A percentile compares a stretch with the other conserved stretches of the same genome.
These are phyloP conservation scores for Stachybotrys chlorohalonatus DNA, from an alignment of 2,329 filamentous ascomycete species.

Conservation along the genomic window DNA sequence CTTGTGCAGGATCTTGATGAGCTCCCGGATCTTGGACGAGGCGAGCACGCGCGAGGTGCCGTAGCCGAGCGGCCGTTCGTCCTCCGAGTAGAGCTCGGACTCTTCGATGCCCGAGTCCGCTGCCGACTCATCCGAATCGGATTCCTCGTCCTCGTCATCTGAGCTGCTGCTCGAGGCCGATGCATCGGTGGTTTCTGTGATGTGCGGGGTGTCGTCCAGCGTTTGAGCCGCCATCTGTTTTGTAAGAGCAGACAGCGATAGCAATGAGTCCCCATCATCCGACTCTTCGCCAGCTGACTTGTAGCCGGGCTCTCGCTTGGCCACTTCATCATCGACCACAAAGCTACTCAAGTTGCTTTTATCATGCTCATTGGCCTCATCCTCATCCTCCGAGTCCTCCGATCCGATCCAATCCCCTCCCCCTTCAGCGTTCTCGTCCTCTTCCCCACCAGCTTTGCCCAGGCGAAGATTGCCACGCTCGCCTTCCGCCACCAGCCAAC, in stretches of 20 bases:
- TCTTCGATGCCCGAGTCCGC: slow-evolving; percentile 26
- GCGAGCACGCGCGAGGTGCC: slow-evolving; percentile 41
- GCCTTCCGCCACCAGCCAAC: slow-evolving; percentile 69
- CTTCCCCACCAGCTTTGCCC: slow-evolving; percentile 72
- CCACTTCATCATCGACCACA: slow-evolving; percentile 40
- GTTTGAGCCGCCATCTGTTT: slow-evolving; percentile 27
- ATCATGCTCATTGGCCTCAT: slow-evolving; percentile 39
- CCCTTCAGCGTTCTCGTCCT: slow-evolving; percentile 81
- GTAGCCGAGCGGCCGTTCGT: slow-evolving; percentile 22
- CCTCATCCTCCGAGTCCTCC: slow-evolving; percentile 54
- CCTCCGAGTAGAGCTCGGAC: slow-evolving; percentile 31
- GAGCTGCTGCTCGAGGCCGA: slow-evolving; percentile 1
- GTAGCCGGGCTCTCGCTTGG: slow-evolving; percentile 21
- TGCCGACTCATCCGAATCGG: slow-evolving; percentile 1
- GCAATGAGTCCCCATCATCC: slow-evolving; percentile 20
- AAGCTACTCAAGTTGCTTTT: slow-evolving; percentile 47
- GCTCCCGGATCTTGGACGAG: slow-evolving; percentile 86
- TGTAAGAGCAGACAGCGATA: slow-evolving; percentile 26
- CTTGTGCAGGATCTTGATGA: slow-evolving; percentile 69
- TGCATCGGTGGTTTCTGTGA: slow-evolving; percentile 4
- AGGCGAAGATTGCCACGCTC: slow-evolving; percentile 53
- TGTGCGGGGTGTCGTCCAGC: slow-evolving; percentile 14
- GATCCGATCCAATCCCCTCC: slow-evolving; percentile 71
- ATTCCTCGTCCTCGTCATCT: slow-evolving; percentile 1
- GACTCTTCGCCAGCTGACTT: slow-evolving; percentile 13